phyloP scores from a whole-genome alignment of 192 early-diverging fungal genomes.

The Podila epicladia region DNA sequence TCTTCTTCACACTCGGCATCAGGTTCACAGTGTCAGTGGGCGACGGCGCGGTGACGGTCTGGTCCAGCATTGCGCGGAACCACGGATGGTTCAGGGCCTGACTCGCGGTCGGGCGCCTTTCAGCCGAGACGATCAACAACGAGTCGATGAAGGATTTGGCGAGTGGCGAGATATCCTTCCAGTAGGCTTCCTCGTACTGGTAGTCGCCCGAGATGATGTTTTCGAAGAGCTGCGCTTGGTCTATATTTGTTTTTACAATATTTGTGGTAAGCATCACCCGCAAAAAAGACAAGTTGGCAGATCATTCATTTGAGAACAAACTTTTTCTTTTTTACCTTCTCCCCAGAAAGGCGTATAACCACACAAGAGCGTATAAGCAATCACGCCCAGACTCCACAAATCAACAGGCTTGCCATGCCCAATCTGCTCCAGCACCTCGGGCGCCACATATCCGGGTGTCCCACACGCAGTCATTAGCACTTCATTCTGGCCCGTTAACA shows the following conservation, averaged over 20 bases:
- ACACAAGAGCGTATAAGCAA: conserved; percentile 75
- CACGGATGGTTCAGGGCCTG: conserved; percentile 82
- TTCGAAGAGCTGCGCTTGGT: conserved; percentile 35
- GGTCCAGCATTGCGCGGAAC: conserved; percentile 61
- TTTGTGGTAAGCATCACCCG: not conserved
- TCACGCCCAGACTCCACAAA: conserved; percentile 83
- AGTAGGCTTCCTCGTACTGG: conserved; percentile 78
- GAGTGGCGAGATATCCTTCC: conserved; percentile 68
- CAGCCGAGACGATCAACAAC: conserved; percentile 65
- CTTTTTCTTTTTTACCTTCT: conserved; percentile 50
- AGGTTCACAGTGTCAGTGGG: conserved; percentile 44
- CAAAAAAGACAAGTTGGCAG: conserved; percentile 16
- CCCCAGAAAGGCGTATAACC: conserved; percentile 77
- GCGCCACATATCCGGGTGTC: conserved; percentile 70
- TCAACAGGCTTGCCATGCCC: conserved; percentile 75
- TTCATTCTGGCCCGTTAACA: conserved; percentile 63
- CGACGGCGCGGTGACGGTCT: conserved; percentile 32
- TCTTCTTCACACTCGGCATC: conserved; percentile 39
- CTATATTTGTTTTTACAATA: not conserved
- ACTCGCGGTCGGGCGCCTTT: conserved; percentile 69
- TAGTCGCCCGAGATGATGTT: conserved; percentile 63
- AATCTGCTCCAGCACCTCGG: conserved; percentile 70
- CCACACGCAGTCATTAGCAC: conserved; percentile 75
- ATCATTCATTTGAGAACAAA: conserved; percentile 55
- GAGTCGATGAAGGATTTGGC: conserved; percentile 74